Base-by-base conservation (phyloP, 345 rosid species). In the Mercurialis annua region DNA sequence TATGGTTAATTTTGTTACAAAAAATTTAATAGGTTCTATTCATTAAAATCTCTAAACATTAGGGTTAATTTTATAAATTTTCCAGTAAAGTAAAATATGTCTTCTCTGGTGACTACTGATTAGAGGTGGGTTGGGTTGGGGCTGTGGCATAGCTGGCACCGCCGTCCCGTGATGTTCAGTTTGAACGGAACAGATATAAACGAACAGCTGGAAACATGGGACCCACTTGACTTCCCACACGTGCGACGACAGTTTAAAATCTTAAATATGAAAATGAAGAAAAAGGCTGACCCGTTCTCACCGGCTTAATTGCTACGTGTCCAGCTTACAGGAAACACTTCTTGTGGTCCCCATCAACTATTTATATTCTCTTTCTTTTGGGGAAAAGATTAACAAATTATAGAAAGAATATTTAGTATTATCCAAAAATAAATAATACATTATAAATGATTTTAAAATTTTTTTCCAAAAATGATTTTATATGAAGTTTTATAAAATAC, bases 101-200 rank as follows among this genome's bases (percentile, higher is more conserved):
- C 10, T 23, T 23, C 49, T 40, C 64, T 33, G 49, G 49, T 29
- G 11, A 40, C 11, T 8, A 3, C n/a, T n/a, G n/a, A 34, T 34
- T 58, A 5, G 20, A 6, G 44, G 26, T 20, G 46, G 0, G 5
- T n/a, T 54, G 36, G 46, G n/a, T n/a, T n/a, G n/a, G n/a, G n/a
- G n/a, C n/a, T n/a, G 11, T 40, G 44, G 5, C 44, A 7, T 4
- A 8, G 44, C 44, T 40, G 44, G 44, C 44, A 40, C 44, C 59
- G 78, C 65, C 81, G 38, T 53, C 76, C 65, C 81, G 38, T 53
- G 72, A 74, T 34, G 77, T 55, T 74, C 46, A 42, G 76, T 74
- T 71, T 76, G 77, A 74, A 77, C 67, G 67, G 72, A 62, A 34
- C 54, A 40, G 61, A 73, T 55, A 16, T 31, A 59, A 73, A 73